These are phyloP conservation scores for Phytophthora pistaciae DNA, from an alignment of 352 stramenopile genomes.

Conservation along the genomic window DNA sequence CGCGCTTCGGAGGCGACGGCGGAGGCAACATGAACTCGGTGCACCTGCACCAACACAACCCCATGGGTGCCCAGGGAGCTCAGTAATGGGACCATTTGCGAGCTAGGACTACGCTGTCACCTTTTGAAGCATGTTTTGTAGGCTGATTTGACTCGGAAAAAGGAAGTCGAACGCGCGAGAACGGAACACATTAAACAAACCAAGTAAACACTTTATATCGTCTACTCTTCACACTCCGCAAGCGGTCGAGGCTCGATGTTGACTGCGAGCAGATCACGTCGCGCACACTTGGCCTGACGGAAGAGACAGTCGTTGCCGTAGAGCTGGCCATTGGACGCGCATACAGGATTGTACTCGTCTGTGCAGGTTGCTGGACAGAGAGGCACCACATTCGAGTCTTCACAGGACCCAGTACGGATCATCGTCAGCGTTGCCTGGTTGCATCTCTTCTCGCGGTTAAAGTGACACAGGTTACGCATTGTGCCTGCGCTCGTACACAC, in stretches of 20 bases:
- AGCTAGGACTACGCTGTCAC: conserved; percentile 19
- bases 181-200: conserved; percentile 26
- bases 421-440: conserved; percentile 26
- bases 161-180: conserved; percentile 2
- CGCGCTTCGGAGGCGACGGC: conserved; percentile 57
- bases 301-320: conserved; percentile 72
- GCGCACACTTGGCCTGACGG: conserved; percentile 53
- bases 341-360: conserved; percentile 52
- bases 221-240: conserved; percentile 19
- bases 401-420: conserved; percentile 39
- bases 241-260: conserved; percentile 27
- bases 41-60: conserved; percentile 61
- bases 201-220: conserved; percentile 25
- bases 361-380: conserved; percentile 50
- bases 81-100: conserved; percentile 12
- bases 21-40: conserved; percentile 54
- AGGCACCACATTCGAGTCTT: conserved; percentile 25
- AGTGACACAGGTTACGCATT: conserved; percentile 58
- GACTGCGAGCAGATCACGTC: conserved; percentile 24
- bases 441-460: conserved; percentile 42
- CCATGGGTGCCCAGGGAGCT: conserved; percentile 28
- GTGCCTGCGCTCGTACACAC: conserved; percentile 61
- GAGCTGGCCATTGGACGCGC: conserved; percentile 55
- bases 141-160: conserved; percentile 12
- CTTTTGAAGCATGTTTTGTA: conserved; percentile 33